Evolutionary conservation across 257 asterid species (phyloP).

Genomic region (Gentiana straminea): DNA sequence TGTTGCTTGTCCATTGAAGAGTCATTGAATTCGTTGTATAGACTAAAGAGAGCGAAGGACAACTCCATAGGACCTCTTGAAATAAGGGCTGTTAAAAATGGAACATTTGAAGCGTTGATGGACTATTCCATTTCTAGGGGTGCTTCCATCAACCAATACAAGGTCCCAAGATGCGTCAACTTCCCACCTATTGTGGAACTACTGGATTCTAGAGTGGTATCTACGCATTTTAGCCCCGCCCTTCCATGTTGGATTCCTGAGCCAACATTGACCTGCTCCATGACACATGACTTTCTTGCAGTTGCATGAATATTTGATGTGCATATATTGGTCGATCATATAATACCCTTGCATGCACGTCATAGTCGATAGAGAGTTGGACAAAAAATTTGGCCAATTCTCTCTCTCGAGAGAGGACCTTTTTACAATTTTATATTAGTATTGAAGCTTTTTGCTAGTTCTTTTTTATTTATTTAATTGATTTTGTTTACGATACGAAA

Average conservation of each 20-base stretch:
- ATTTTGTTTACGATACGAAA: too few relatives aligned
- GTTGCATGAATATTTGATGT: too few relatives aligned
- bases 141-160: constrained; percentile 30
- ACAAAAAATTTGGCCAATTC: too few relatives aligned
- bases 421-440: too few relatives aligned
- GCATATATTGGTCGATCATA: too few relatives aligned
- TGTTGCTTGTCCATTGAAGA: constrained; percentile 66
- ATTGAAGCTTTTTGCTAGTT: too few relatives aligned
- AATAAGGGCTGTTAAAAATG: too few relatives aligned
- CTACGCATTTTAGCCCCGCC: constrained; percentile 40
- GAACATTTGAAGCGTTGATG: constrained; percentile 54
- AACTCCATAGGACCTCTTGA: constrained; percentile 76
- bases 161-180: constrained; percentile 51
- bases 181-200: constrained; percentile 48
- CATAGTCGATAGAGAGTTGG: too few relatives aligned
- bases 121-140: constrained; percentile 56
- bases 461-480: too few relatives aligned
- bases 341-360: too few relatives aligned
- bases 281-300: too few relatives aligned
- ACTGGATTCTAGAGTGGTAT: constrained; percentile 41
- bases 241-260: constrained; percentile 46
- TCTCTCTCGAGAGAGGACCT: too few relatives aligned
- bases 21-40: constrained; percentile 55
- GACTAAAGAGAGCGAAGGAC: constrained; percentile 73
- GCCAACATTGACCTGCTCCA: not conserved